These are phyloP conservation scores for Oryza officinalis DNA, from an alignment of 176 grass and related monocot species.

Conservation along the genomic window DNA sequence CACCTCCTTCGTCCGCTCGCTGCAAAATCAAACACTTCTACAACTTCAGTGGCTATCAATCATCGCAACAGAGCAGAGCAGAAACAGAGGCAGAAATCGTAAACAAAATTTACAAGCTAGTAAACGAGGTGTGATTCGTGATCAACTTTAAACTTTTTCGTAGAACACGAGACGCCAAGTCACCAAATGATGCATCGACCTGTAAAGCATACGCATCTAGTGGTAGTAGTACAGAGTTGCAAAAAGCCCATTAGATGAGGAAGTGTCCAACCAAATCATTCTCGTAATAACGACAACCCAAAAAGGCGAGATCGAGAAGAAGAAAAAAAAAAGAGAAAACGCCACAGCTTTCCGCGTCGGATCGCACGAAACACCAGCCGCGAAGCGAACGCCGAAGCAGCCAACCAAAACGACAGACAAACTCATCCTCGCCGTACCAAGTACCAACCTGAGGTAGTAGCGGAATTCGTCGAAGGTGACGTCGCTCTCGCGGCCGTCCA, in stretches of 20 bases:
- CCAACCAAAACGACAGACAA: background rate
- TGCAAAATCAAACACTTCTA: conserved; percentile 37
- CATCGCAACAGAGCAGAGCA: conserved; percentile 11
- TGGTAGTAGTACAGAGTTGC: background rate
- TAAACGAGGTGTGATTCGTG: background rate
- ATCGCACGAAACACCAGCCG: background rate
- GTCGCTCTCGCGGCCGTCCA: conserved; percentile 61
- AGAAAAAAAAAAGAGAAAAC: background rate
- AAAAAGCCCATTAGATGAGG: background rate
- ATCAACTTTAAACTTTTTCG: background rate
- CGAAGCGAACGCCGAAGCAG: background rate
- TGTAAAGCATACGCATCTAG: background rate
- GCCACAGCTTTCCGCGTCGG: conserved; percentile 22
- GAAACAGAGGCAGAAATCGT: background rate
- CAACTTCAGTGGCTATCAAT: background rate
- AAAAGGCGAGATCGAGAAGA: background rate
- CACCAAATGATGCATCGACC: background rate
- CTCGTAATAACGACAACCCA: background rate
- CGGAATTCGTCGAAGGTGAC: conserved; percentile 84
- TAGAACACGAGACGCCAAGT: conserved; percentile 8
- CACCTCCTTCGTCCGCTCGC: conserved; percentile 71
- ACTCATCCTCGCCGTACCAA: background rate
- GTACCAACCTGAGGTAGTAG: conserved; percentile 76
- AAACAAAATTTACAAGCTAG: background rate
- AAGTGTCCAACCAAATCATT: background rate